Percentiles rank a stretch among this genome's conserved stretches.
Evolutionary conservation across 768 basidiomycete species (phyloP).

Genomic region (Boletus rubropictus): DNA sequence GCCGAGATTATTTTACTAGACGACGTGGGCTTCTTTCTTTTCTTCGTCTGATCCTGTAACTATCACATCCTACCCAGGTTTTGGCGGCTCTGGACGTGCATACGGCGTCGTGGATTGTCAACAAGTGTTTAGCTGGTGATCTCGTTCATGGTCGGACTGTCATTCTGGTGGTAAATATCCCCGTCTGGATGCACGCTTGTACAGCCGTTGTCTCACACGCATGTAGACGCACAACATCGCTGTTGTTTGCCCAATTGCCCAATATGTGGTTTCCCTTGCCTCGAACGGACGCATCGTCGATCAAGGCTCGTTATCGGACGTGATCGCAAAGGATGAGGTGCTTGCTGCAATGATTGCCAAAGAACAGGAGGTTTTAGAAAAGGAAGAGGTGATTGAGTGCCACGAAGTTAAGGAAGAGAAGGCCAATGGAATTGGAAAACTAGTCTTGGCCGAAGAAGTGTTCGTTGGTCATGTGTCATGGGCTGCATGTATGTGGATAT

Average conservation of each 20-base stretch:
- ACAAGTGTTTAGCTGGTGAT: not conserved
- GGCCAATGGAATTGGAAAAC: not conserved
- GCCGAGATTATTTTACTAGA: conserved; percentile 1
- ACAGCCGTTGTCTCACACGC: too few species aligned
- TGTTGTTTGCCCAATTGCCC: not conserved
- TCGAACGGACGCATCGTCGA: not conserved
- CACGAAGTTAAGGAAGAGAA: not conserved
- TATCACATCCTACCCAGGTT: not conserved
- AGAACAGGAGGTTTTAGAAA: not conserved
- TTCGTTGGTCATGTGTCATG: conserved; percentile 1
- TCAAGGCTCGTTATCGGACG: not conserved
- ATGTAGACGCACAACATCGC: not conserved
- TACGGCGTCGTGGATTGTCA: conserved; percentile 1
- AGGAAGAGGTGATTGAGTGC: not conserved
- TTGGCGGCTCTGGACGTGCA: conserved; percentile 1
- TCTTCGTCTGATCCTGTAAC: not conserved
- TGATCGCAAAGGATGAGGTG: not conserved
- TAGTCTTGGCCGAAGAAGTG: not conserved
- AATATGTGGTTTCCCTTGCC: not conserved
- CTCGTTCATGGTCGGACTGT: not conserved
- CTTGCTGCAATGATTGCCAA: not conserved
- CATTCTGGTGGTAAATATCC: conserved; percentile 1
- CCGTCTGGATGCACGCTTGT: too few species aligned
- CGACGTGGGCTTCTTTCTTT: not conserved
- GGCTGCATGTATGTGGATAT: not conserved